These are phyloP conservation scores for Gossypium raimondii DNA, from an alignment of 345 rosid genomes.

Conservation along the genomic window DNA sequence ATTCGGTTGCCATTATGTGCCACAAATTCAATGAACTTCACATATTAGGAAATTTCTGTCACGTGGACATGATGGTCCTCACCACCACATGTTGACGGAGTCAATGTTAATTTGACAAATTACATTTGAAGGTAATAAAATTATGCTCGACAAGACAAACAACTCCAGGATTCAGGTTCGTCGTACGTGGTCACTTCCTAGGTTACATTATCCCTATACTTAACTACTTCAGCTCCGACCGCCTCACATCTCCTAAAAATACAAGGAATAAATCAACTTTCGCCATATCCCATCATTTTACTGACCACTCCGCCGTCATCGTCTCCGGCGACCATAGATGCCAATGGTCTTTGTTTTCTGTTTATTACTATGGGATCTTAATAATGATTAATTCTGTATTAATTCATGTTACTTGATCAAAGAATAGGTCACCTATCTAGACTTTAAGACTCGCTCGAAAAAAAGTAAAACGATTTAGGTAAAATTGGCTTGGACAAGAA, in stretches of 20 bases:
- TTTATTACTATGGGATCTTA: too few species aligned
- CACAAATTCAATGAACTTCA: too few species aligned
- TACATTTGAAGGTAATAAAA: background rate
- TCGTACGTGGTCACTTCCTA: constrained; percentile 21
- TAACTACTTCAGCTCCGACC: background rate
- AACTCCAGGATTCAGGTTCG: constrained; percentile 16
- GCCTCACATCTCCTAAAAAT: background rate
- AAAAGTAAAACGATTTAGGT: too few species aligned
- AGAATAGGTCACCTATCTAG: rapidly evolving
- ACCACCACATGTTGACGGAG: background rate
- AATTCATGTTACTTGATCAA: too few species aligned
- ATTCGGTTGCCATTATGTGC: too few species aligned
- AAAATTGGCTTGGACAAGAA: too few species aligned
- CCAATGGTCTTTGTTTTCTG: background rate
- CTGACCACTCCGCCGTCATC: background rate
- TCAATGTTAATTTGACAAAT: background rate
- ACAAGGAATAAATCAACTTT: too few species aligned
- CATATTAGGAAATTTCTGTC: background rate
- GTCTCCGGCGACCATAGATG: background rate
- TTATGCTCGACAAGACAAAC: background rate
- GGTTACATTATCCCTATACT: background rate
- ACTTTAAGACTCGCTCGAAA: too few species aligned
- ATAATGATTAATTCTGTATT: too few species aligned
- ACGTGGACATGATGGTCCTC: background rate
- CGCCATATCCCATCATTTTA: background rate